Base-by-base conservation (phyloP, 352 stramenopile genomes). In the Saprolegnia diclina region DNA sequence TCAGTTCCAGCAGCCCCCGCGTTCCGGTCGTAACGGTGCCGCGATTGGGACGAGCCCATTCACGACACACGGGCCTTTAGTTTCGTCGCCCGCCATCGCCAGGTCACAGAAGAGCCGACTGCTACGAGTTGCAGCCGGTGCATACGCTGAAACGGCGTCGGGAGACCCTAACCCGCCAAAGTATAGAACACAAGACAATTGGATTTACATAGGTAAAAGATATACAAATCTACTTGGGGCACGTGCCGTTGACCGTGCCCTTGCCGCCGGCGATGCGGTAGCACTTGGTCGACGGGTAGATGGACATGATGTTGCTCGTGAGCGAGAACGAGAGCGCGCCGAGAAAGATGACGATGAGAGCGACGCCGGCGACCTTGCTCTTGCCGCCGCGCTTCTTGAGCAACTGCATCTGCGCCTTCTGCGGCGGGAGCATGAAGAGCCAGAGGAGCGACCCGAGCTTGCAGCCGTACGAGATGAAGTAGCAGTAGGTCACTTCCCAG, bases 231-330 rank as follows among this genome's bases (percentile, higher is more conserved):
- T 59, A 59, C n/a, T 3, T 59, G 24, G 52, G 52, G 35, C 52
- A 59, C 35, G 52, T 59, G 13, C 52, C 52, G 45, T 66, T 45
- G 19, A 66, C 5, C 0, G n/a, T 53, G 45, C 85, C 82, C 6
- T 72, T 52, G 9, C 85, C 85, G 37, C 85, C 85, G n/a, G 80
- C 80, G 56, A 93, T 75, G 32, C 52, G 67, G 16, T 89, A 72
- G 48, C 85, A 93, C 37, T 75, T 71, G 0, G 81, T 91, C 32
- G 67, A 73, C 52, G 79, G 67, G 59, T 85, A 77, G 67, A 93
- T 76, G 11, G 82, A 77, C 14, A 93, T 74, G n/a, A 91, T 73
- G 40, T 89, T 91, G 22, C 75, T 72, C 2, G 53, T 67, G 45
- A 91, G 64, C 40, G 80, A 88, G 26, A 66, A 66, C 19, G 59